A percentile compares a stretch with the other conserved stretches of the same genome.
Conservation (phyloP, 371 early-diverging fungal genomes). For the Entomophthora muscae region DNA sequence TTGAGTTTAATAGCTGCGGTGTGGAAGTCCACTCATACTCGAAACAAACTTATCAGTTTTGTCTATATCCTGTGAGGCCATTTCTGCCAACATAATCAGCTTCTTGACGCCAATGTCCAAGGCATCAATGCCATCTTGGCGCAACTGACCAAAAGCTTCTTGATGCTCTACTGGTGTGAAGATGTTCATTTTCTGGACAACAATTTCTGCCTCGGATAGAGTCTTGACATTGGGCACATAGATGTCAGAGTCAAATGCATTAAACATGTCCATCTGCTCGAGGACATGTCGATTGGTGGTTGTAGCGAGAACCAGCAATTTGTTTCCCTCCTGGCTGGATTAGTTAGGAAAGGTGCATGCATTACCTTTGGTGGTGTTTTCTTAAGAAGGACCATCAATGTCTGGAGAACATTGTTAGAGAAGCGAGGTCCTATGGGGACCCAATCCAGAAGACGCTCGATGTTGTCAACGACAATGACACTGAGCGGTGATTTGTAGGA, state of each 20-base stretch:
- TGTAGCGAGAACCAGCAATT: constrained; percentile 74
- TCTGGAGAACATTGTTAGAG: constrained; percentile 92
- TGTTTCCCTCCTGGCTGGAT: constrained; percentile 24
- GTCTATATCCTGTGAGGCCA: constrained; percentile 66
- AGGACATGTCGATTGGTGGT: constrained; percentile 62
- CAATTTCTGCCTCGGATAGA: constrained; percentile 45
- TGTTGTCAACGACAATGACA: constrained; percentile 92
- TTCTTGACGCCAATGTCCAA: constrained; percentile 82
- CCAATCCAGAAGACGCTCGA: constrained; percentile 93
- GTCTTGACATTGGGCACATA: constrained; percentile 58
- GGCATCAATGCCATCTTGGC: constrained; percentile 18
- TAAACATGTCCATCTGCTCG: constrained; percentile 71
- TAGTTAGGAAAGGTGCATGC: neutral
- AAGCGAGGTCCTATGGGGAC: constrained; percentile 97
- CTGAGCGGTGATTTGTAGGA: constrained; percentile 95
- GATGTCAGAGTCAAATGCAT: constrained; percentile 69
- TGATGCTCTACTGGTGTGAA: constrained; percentile 10
- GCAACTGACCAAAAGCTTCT: constrained; percentile 14
- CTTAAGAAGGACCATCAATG: constrained; percentile 78
- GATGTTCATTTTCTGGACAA: constrained; percentile 29
- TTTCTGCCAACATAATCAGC: constrained; percentile 71
- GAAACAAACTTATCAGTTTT: constrained; percentile 36
- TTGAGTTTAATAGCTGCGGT: neutral
- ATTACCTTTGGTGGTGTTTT: constrained; percentile 72
- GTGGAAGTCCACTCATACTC: neutral